phyloP scores from a whole-genome alignment of 306 rosid genomes.

The Gynostemma pentaphyllum region DNA sequence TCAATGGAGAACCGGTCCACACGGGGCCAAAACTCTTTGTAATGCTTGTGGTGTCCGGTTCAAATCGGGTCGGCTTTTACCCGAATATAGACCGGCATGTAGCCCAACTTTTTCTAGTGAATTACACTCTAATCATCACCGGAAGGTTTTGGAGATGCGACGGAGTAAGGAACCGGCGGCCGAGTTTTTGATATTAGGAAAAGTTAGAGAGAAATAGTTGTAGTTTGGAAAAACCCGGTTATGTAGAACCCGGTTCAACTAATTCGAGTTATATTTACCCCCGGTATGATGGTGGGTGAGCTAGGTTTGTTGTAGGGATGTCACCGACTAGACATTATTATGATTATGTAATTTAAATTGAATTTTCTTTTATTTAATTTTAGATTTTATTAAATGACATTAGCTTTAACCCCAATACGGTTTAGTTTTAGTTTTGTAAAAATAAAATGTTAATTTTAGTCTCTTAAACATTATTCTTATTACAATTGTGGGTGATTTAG shows the following conservation, averaged over 20 bases:
- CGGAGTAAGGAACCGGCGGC: constrained; percentile 45
- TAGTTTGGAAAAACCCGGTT: constrained; percentile 12
- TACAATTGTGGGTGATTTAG: too few species aligned
- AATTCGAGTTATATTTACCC: constrained; percentile 3
- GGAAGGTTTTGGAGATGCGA: constrained; percentile 90
- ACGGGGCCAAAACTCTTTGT: constrained; percentile 81
- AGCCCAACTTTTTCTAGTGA: constrained; percentile 85
- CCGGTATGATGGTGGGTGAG: too few species aligned
- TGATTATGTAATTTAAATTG: neutral
- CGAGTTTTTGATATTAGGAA: constrained; percentile 35
- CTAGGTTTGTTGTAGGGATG: neutral
- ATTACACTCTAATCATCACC: constrained; percentile 89
- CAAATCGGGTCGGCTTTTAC: constrained; percentile 88
- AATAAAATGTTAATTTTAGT: too few species aligned
- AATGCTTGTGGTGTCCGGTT: constrained; percentile 93
- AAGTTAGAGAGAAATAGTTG: constrained; percentile 9
- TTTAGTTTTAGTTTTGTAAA: too few species aligned
- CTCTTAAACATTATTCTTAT: too few species aligned
- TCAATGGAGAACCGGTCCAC: constrained; percentile 93
- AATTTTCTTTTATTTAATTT: neutral
- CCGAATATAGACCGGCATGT: constrained; percentile 94
- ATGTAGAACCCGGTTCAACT: neutral
- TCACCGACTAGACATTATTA: neutral
- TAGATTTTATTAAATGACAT: neutral
- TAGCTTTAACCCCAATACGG: too few species aligned